Conservation (phyloP, 257 asterid genomes). For the Dorcoceras hygrometricum region DNA sequence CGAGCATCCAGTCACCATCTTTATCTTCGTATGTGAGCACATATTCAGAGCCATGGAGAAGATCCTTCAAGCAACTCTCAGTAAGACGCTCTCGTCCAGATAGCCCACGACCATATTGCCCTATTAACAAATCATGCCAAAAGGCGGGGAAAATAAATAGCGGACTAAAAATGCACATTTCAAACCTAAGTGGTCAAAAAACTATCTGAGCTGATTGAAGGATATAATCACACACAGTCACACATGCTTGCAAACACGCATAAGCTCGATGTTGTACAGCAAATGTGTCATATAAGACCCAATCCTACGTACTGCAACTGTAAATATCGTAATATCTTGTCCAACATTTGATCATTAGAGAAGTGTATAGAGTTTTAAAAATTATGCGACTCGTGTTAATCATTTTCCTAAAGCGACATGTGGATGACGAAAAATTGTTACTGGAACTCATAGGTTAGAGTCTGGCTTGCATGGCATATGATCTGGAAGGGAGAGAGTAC, state of each 20-base stretch:
- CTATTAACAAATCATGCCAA: constrained; percentile 25
- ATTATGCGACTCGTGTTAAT: too few species aligned
- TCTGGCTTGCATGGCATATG: not conserved
- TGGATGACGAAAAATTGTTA: too few species aligned
- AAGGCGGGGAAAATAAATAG: not conserved
- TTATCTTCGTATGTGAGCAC: constrained; percentile 77
- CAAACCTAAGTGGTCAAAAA: too few species aligned
- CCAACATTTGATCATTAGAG: not conserved
- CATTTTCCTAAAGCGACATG: too few species aligned
- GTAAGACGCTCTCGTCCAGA: constrained; percentile 46
- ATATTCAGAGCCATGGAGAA: constrained; percentile 59
- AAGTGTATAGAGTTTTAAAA: not conserved
- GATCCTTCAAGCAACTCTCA: constrained; percentile 60
- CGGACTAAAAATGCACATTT: not conserved
- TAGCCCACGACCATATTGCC: constrained; percentile 55
- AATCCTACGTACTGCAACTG: not conserved
- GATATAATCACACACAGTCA: not conserved
- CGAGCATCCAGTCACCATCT: constrained; percentile 93
- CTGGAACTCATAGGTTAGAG: not conserved
- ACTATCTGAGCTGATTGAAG: too few species aligned
- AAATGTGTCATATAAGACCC: not conserved
- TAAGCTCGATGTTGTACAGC: not conserved
- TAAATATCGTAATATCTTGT: not conserved
- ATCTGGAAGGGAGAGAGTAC: constrained; percentile 28
- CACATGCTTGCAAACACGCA: not conserved